Base-by-base conservation (phyloP, 345 rosid species). In the Populus davidiana region DNA sequence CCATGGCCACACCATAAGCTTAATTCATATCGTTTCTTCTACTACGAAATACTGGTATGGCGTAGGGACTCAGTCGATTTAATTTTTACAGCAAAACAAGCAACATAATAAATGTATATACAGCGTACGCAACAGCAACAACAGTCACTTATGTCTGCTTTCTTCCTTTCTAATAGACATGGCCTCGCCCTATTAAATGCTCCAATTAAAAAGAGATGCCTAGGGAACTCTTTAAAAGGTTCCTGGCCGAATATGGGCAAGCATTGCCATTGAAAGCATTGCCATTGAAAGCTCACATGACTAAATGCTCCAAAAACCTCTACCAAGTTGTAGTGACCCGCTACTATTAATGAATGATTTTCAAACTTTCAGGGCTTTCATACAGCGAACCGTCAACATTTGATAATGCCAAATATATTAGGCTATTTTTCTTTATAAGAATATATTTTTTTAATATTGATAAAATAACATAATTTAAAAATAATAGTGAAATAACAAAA, bases 101-200 rank as follows among this genome's bases (percentile, higher is more conserved):
- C 23, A 18, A 2, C 33, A 14, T 17, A 62, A 65, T 72, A 62
- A 36, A 62, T 65, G 23, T 56, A 23, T 71, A 39, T n/a, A 52
- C 31, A 64, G 71, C n/a, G 75, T 70, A 71, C 8, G 44, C 65
- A 8, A 44, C 67, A 76, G 54, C 23, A 33, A 33, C 5, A 4
- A 33, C 59, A 54, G 65, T 70, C 82, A 44, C 21, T 62, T 80
- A 65, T 80, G 86, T 73, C 77, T 68, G 78, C 80, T 77, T 81
- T 82, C 80, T 62, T 74, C 82, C 87, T 80, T 78, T 82, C 77
- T 73, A 54, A 75, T 77, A 25, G 85, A 80, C 81, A 80, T 78
- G 78, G 71, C 69, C 49, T 62, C 31, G 27, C 35, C 59, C 76
- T 54, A 63, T 33, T 4, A 64, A 41, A 29, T 70, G 47, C 65